Evolutionary conservation across 225 moss, liverwort and hornwort genomes (phyloP).

Genomic region (Marchantia polymorpha): DNA sequence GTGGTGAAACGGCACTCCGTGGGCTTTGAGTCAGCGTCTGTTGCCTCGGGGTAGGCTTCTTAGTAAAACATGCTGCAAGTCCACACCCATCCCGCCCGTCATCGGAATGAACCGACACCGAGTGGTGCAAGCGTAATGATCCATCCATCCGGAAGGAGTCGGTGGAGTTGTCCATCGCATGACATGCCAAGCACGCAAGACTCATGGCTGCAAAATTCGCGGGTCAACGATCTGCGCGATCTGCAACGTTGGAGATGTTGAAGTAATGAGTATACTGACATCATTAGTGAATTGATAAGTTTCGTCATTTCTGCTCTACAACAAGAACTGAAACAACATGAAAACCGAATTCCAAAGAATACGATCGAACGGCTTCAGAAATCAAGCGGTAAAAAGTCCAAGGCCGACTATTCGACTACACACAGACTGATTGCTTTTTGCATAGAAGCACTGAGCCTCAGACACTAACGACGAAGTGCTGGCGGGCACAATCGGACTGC

Average conservation of each 20-base stretch:
- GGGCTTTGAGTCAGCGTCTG: slow-evolving; percentile 2
- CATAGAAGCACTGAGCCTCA: no score
- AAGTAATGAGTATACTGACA: no score
- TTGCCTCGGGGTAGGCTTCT: slow-evolving; percentile 18
- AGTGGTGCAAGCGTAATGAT: slow-evolving; percentile 46
- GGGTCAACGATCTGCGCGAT: not conserved
- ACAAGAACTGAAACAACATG: no score
- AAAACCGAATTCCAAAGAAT: no score
- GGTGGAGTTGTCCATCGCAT: slow-evolving; percentile 55
- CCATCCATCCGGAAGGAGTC: slow-evolving; percentile 60
- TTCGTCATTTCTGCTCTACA: no score
- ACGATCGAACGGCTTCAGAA: no score
- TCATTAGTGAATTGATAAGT: no score
- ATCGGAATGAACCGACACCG: slow-evolving; percentile 40
- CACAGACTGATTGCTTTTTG: no score
- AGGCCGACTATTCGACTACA: no score
- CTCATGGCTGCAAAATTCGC: slow-evolving; percentile 34
- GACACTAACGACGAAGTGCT: no score
- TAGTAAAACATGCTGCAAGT: slow-evolving; percentile 44
- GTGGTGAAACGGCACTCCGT: slow-evolving; percentile 36
- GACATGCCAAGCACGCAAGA: slow-evolving; percentile 55
- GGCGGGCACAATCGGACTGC: no score
- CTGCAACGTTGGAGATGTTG: not conserved
- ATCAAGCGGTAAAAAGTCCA: no score
- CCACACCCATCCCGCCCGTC: slow-evolving; percentile 43